Percentiles rank a stretch among this genome's conserved stretches.
Evolutionary conservation across 2,329 filamentous ascomycete species (phyloP).

Genomic region (Colletotrichum truncatum): DNA sequence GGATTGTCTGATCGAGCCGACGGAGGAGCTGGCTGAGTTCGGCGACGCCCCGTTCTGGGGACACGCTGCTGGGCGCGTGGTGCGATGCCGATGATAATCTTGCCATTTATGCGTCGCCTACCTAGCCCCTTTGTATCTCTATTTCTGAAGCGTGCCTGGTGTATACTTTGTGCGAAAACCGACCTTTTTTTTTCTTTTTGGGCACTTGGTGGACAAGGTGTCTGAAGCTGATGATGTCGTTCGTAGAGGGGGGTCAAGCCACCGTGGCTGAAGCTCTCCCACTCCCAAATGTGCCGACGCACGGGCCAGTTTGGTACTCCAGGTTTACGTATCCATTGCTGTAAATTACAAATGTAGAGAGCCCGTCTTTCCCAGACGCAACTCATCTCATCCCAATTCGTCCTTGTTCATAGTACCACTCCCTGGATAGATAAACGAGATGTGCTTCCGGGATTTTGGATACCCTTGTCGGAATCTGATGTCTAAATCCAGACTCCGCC

Average conservation of each 20-base stretch:
- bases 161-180: too few species aligned
- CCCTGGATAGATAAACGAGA: too few species aligned
- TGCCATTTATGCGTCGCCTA: slow-evolving; percentile 8
- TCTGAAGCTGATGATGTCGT: slow-evolving; percentile 29
- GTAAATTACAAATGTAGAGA: not conserved
- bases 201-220: slow-evolving; percentile 8
- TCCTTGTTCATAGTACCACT: too few species aligned
- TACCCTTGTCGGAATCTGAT: too few species aligned
- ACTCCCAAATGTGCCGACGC: not conserved
- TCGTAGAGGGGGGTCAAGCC: slow-evolving; percentile 23
- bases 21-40: slow-evolving; percentile 72
- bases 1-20: slow-evolving; percentile 72
- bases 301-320: slow-evolving; percentile 1
- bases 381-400: too few species aligned
- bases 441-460: too few species aligned
- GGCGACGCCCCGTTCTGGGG: slow-evolving; percentile 41
- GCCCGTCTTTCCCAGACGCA: not conserved
- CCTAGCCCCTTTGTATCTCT: not conserved
- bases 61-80: slow-evolving; percentile 4
- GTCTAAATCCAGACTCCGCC: too few species aligned
- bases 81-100: slow-evolving; percentile 18
- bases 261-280: slow-evolving; percentile 33
- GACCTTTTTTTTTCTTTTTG: not conserved
- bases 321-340: not conserved
- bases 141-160: too few species aligned